Evolutionary conservation across 495 filamentous ascomycete species (phyloP), one percentile per base, ranked within the genome.

Genomic region (Hypoxylon intermedium): DNA sequence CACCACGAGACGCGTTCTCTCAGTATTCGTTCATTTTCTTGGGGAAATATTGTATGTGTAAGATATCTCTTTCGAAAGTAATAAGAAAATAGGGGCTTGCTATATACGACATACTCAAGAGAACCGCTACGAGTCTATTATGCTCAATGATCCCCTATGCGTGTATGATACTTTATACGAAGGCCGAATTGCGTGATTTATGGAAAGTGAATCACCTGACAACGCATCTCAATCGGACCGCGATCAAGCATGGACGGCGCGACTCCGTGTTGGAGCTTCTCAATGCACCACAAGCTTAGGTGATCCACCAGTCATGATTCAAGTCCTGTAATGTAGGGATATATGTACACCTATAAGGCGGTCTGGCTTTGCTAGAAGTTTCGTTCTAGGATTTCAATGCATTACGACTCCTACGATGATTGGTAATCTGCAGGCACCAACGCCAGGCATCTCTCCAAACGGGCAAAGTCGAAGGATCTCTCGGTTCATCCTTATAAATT

Each of bases 201-300:
- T 21, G 53, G 11, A 3, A 12, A 48, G 5, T 40, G 11, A 26
- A 50, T 66, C 63, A 67, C 63, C 63, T 67, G 58, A 67, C 54
- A 56, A 6, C 58, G 58, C 53, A 58, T 62, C 47, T 2, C 6
- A 34, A 20, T 44, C 20, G 9, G 21, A 49, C 38, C 57, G 20
- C 55, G 50, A 11, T 37, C 20, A 9, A 55, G 26, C 13, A 28
- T 44, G 11, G 24, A 34, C 1, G 15, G 37, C 43, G 51, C 51
- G 51, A 56, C 19, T 13, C 6, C 38, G 38, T 41, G 9, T 12
- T 20, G 13, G 19, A 13, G 7, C 24, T 7, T 3, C 4, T 26
- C 24, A 7, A 26, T 26, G 3, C 24, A 4, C 24, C 7, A 26
- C 24, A 26, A n/a, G n/a, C n/a, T n/a, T 26, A 26, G 24, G 24